Evolutionary conservation across 2,329 filamentous ascomycete genomes (phyloP).

Genomic region (Pseudomassariella vexata): DNA sequence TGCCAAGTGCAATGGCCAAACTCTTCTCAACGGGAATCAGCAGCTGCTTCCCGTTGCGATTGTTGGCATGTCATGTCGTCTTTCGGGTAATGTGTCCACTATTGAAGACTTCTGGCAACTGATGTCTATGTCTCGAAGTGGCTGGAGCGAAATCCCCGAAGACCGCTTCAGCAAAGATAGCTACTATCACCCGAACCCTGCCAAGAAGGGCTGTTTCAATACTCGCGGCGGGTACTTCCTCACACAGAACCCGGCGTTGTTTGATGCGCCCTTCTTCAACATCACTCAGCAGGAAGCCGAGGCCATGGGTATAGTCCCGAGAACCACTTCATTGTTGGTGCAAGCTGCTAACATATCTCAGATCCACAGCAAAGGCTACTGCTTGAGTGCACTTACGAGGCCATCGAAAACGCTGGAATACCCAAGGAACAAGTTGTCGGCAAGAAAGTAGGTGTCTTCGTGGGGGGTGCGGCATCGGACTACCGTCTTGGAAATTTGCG

Average conservation of each 20-base stretch:
- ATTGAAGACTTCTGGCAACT: constrained; percentile 25
- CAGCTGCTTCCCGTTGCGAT: constrained; percentile 22
- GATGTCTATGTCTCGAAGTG: constrained; percentile 20
- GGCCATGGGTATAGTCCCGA: constrained; percentile 22
- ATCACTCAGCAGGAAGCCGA: constrained; percentile 28
- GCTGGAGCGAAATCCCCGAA: constrained; percentile 23
- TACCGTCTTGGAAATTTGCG: constrained; percentile 7
- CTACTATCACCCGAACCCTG: constrained; percentile 27
- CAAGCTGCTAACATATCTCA: background rate
- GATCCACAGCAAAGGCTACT: constrained; percentile 25
- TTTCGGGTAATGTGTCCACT: constrained; percentile 21
- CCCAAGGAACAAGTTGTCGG: constrained; percentile 9
- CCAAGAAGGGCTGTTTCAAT: constrained; percentile 26
- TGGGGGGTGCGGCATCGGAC: constrained; percentile 8
- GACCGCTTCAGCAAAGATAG: constrained; percentile 25
- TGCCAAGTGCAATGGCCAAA: too few relatives aligned
- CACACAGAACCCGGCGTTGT: constrained; percentile 19
- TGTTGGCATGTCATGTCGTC: constrained; percentile 26
- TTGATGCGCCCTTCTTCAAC: constrained; percentile 29
- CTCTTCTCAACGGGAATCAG: constrained; percentile 8
- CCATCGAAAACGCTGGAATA: constrained; percentile 13
- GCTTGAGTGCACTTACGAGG: constrained; percentile 28
- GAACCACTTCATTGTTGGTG: too few relatives aligned
- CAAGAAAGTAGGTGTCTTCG: constrained; percentile 9
- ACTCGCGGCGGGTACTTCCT: constrained; percentile 26